These are phyloP conservation scores for Misopates orontium DNA, from an alignment of 257 asterid genomes.

Conservation along the genomic window DNA sequence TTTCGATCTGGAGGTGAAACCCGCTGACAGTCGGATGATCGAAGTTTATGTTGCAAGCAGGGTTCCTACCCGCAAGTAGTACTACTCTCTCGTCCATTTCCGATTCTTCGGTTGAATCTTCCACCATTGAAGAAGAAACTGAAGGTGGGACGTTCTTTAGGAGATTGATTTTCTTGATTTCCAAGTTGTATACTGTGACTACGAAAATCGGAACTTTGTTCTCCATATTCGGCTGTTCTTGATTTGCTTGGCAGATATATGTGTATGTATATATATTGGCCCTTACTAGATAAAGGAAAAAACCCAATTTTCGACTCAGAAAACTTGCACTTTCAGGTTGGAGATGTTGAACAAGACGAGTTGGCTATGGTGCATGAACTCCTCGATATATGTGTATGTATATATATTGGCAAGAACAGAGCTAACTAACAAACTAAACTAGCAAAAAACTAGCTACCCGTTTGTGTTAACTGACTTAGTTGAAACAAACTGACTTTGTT, in stretches of 20 bases:
- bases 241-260: no score
- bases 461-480: no score
- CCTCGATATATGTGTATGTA: no score
- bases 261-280: no score
- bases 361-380: slow-evolving; percentile 31
- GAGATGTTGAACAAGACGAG: slow-evolving; percentile 34
- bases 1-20: slow-evolving; percentile 71
- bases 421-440: no score
- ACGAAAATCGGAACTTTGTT: no score
- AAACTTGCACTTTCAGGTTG: slow-evolving; percentile 32
- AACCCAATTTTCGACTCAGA: slow-evolving; percentile 24
- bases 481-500: no score
- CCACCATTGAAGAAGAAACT: slow-evolving; percentile 30
- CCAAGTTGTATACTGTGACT: no score
- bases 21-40: slow-evolving; percentile 95
- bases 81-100: slow-evolving; percentile 53
- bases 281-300: slow-evolving; percentile 36
- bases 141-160: slow-evolving; percentile 56
- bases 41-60: slow-evolving; percentile 72
- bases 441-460: no score
- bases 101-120: slow-evolving; percentile 27
- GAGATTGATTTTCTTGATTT: slow-evolving; percentile 76
- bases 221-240: no score
- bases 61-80: slow-evolving; percentile 76
- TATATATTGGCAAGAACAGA: no score